Conservation (phyloP, 257 asterid genomes). For the Paulownia fortunei region DNA sequence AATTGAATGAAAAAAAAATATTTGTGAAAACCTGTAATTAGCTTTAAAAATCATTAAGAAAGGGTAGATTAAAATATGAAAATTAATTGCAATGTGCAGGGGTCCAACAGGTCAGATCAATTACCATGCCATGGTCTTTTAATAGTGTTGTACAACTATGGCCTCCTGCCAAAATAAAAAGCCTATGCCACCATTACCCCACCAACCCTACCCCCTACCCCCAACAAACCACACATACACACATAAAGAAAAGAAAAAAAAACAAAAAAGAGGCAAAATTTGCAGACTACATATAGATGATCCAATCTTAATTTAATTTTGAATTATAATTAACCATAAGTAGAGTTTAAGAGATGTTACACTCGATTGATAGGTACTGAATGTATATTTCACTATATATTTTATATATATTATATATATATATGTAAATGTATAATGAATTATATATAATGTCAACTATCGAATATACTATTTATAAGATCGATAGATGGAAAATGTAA, state of each 20-base stretch:
- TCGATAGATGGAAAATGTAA: no score
- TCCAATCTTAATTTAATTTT: neutral
- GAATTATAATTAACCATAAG: neutral
- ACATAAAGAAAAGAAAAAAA: neutral
- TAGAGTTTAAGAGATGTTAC: no score
- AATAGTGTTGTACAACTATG: slow-evolving; percentile 34
- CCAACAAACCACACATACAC: no score
- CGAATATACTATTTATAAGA: no score
- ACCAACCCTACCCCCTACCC: neutral
- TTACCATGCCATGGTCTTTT: neutral
- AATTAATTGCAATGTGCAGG: neutral
- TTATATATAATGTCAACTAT: no score
- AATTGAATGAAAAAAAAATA: neutral
- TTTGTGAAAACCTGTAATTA: neutral
- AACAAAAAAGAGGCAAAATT: neutral
- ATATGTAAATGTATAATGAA: no score
- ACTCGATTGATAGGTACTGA: no score
- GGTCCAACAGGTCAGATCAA: slow-evolving; percentile 19
- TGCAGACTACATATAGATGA: neutral
- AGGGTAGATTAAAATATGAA: neutral
- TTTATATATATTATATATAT: no score
- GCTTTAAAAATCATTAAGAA: neutral
- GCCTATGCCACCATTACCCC: slow-evolving; percentile 8
- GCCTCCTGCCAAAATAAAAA: slow-evolving; percentile 27
- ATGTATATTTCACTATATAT: no score